Evolutionary conservation across 2,329 filamentous ascomycete species (phyloP).

Genomic region (Cladosporium colombiae): DNA sequence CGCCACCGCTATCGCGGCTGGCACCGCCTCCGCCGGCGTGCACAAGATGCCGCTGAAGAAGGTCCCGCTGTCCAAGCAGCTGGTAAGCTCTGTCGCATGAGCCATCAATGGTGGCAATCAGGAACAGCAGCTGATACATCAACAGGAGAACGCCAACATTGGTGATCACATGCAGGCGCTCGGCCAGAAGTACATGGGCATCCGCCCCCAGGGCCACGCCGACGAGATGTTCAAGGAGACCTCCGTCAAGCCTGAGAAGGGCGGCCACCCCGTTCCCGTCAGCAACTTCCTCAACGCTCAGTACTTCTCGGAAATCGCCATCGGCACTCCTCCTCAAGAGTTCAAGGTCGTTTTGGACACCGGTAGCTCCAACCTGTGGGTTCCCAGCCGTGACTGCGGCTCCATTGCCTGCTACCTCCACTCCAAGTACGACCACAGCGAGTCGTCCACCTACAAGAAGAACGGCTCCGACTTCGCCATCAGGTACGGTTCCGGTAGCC

Average conservation of each 20-base stretch:
- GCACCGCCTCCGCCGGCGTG: slow-evolving; percentile 75
- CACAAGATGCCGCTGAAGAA: slow-evolving; percentile 94
- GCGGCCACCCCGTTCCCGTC: slow-evolving; percentile 79
- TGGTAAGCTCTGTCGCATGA: slow-evolving; percentile 62
- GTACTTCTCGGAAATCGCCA: slow-evolving; percentile 95
- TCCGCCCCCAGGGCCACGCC: slow-evolving; percentile 67
- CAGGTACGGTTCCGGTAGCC: slow-evolving; percentile 88
- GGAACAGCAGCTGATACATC: slow-evolving; percentile 54
- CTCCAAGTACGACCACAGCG: slow-evolving; percentile 89
- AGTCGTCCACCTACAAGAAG: slow-evolving; percentile 87
- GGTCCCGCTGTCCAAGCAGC: slow-evolving; percentile 85
- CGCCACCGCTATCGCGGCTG: slow-evolving; percentile 72
- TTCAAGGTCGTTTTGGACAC: slow-evolving; percentile 99
- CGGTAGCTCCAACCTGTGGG: slow-evolving; percentile 98
- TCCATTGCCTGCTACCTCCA: slow-evolving; percentile 99
- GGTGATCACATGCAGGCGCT: slow-evolving; percentile 78
- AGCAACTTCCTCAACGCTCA: slow-evolving; percentile 99
- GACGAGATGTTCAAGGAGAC: slow-evolving; percentile 80
- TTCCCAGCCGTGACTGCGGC: slow-evolving; percentile 83
- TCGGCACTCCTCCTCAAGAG: slow-evolving; percentile 86
- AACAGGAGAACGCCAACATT: slow-evolving; percentile 73
- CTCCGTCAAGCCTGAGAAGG: slow-evolving; percentile 61
- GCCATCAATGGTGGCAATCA: slow-evolving; percentile 41
- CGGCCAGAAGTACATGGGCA: slow-evolving; percentile 94
- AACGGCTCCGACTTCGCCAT: slow-evolving; percentile 94